Evolutionary conservation across 306 rosid species (phyloP), one percentile per base, ranked within the genome.

Genomic region (Dryas octopetala): DNA sequence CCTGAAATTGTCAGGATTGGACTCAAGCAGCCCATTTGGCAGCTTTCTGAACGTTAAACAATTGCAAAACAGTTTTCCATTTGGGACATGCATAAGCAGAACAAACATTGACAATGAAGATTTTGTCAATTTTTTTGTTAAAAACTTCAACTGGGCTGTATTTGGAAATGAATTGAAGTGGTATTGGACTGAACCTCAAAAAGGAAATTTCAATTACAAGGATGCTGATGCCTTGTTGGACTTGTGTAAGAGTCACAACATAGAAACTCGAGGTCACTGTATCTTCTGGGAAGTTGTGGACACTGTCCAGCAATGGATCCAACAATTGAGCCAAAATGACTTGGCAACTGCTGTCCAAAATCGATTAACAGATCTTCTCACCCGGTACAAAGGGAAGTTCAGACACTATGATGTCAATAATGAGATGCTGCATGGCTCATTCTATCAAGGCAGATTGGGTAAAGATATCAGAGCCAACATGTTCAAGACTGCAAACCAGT

Each of bases 161-260:
- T 96, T 96, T 76, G 99, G 97, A 19, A 96, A 96, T 72, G 99
- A 92, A 83, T 77, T 96, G 84, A 96, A 96, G 83, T 96, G 97
- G 99, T 86, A 86, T 68, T 96, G 93, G 99, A 96, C 98, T 2
- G 99, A 96, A 70, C 74, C 96, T 32, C 96, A 92, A 11, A 78
- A 80, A 61, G 99, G 98, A n/a, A 92, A 77, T 3, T 74, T 96
- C 45, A 92, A 92, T 82, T 89, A 92, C 80, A 85, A 81, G 64
- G 99, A 96, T 65, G 97, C 97, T 4, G 96, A 96, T 79, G 99
- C 88, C 19, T 72, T 96, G 79, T 73, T 92, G 65, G 86, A 79
- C 73, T 75, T 89, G 13, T 96, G 98, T 64, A 74, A 86, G 73
- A 88, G 82, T 66, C 54, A 89, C 87, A 83, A 83, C 67, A 92